A percentile compares a stretch with the other conserved stretches of the same genome.
Conservation (phyloP, 2,329 filamentous ascomycete genomes). For the Aureobasidium lini region DNA sequence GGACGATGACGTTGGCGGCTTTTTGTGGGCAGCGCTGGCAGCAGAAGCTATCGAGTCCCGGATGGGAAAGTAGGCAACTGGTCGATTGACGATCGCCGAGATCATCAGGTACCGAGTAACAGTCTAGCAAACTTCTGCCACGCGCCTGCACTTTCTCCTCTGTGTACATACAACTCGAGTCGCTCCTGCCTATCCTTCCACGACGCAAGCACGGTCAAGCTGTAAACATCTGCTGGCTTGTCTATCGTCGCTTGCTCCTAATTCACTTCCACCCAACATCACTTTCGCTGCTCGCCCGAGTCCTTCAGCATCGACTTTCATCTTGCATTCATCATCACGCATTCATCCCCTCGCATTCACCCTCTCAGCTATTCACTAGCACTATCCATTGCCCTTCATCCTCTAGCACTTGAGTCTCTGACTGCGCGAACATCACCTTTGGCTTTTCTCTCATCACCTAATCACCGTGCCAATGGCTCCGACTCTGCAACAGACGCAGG, state of each 20-base stretch:
- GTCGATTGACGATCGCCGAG: constrained; percentile 4
- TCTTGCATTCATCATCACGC: neutral
- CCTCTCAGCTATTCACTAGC: neutral
- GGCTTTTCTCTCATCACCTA: neutral
- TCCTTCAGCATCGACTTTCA: neutral
- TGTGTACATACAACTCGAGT: constrained; percentile 1
- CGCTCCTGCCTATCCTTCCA: constrained; percentile 3
- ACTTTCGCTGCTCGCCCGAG: constrained; percentile 7
- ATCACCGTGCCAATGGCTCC: constrained; percentile 26
- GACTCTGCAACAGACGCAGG: constrained; percentile 28
- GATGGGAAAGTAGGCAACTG: neutral
- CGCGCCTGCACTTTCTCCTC: constrained; percentile 9
- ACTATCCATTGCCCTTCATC: neutral
- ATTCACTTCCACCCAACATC: neutral
- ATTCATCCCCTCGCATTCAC: neutral
- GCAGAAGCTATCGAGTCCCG: constrained; percentile 1
- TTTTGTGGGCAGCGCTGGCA: neutral
- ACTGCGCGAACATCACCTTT: neutral
- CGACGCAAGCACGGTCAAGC: neutral
- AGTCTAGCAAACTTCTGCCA: constrained; percentile 8
- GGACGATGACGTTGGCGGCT: constrained; percentile 10
- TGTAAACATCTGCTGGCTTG: neutral
- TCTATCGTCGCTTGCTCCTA: neutral
- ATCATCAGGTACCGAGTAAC: constrained; percentile 12
- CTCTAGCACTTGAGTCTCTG: neutral